These are phyloP conservation scores for Melanopsichium pennsylvanicum DNA, from an alignment of 1,284 basidiomycete genomes.

Conservation along the genomic window DNA sequence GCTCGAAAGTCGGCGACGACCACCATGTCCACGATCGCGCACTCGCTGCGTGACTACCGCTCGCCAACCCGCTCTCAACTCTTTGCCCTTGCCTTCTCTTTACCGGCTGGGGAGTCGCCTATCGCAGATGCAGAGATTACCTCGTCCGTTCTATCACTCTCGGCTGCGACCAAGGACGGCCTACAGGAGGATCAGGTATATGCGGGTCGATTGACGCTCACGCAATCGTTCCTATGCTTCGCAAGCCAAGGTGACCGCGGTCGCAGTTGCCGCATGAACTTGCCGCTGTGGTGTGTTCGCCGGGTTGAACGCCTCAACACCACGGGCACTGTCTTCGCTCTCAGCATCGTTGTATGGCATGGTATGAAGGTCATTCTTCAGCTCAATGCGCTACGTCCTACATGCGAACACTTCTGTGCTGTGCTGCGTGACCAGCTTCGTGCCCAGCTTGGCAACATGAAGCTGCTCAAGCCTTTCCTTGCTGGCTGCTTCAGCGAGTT, in stretches of 20 bases:
- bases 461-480: conserved; percentile 86
- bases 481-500: conserved; percentile 93
- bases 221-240: conserved; percentile 91
- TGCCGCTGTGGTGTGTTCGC: conserved; percentile 90
- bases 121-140: conserved; percentile 58
- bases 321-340: conserved; percentile 77
- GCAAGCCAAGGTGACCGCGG: conserved; percentile 84
- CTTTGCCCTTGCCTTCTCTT: conserved; percentile 57
- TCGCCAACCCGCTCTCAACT: conserved; percentile 58
- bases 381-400: conserved; percentile 91
- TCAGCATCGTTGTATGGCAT: conserved; percentile 94
- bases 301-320: conserved; percentile 87
- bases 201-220: conserved; percentile 82
- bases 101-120: conserved; percentile 52
- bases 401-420: conserved; percentile 92
- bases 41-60: conserved; percentile 64
- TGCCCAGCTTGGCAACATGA: conserved; percentile 79
- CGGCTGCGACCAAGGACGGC: conserved; percentile 43
- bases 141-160: conserved; percentile 60
- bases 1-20: not conserved
- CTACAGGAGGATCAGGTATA: conserved; percentile 62
- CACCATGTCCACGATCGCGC: conserved; percentile 64
- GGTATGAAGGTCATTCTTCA: conserved; percentile 94
- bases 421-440: conserved; percentile 89
- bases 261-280: conserved; percentile 83